phyloP scores from a whole-genome alignment of 768 basidiomycete genomes.

The Rubroboletus satanas region DNA sequence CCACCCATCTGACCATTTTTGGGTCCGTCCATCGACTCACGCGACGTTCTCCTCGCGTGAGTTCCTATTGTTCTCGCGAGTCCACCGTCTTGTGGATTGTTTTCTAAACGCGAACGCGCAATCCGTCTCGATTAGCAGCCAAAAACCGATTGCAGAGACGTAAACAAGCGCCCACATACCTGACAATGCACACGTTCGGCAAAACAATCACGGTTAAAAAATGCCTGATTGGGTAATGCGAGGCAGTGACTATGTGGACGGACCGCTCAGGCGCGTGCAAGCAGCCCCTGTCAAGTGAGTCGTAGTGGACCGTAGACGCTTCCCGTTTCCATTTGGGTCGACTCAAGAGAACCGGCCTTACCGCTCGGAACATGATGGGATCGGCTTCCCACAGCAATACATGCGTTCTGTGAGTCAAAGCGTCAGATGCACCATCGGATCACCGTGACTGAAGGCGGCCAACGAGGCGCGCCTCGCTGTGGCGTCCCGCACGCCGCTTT shows the following conservation, averaged over 20 bases:
- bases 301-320: neutral
- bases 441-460: neutral
- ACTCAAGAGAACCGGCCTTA: neutral
- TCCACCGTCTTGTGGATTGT: constrained; percentile 1
- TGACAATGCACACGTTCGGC: neutral
- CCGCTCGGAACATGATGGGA: neutral
- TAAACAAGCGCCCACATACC: constrained; percentile 8
- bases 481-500: constrained; percentile 1
- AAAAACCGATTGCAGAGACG: neutral
- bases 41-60: neutral
- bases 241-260: neutral
- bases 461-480: constrained; percentile 13
- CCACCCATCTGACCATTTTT: constrained; percentile 8
- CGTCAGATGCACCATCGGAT: neutral
- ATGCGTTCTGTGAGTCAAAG: constrained; percentile 20
- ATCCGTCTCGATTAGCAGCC: neutral
- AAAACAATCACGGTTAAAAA: neutral
- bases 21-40: constrained; percentile 2
- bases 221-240: neutral
- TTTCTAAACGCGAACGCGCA: neutral
- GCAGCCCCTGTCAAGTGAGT: neutral
- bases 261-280: no score
- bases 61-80: constrained; percentile 16
- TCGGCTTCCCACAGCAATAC: neutral
- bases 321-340: neutral